Base-by-base conservation (phyloP, 2,329 filamentous ascomycete species). In the Pyrenophora graminea region DNA sequence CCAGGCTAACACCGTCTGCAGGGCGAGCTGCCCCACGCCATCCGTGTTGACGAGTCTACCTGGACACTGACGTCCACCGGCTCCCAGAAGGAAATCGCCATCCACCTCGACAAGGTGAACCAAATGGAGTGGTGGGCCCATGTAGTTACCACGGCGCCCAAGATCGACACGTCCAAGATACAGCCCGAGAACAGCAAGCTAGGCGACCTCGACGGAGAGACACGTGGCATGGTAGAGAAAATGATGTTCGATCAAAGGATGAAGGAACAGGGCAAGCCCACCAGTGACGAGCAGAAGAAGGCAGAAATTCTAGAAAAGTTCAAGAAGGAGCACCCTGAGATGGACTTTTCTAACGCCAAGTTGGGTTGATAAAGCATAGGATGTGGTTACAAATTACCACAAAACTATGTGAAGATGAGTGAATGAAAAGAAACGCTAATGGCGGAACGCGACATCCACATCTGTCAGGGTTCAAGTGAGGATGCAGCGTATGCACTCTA, bases 171-270 rank as follows among this genome's bases (percentile, higher is more conserved):
- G 31, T 87, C 87, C 66, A 97, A 96, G 80, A 97, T 99, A 76
- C 85, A 87, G 71, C 94, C 94, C 18, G 94, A 97, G 77, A 92
- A 88, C 72, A 92, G 88, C 71, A 96, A 91, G 74, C 81, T 99
- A 68, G 87, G 89, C 50, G 94, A 99, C 74, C 80, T 99, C 62
- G 93, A 97, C 70, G 94, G 94, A 55, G 89, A 96, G 81, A 99
- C 94, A 46, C 84, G 94, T 59, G 84, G 86, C 52, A 97, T 99
- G 93, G 94, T 99, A 38, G 94, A 99, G 85, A 99, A 99, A 85
- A 99, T 99, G 94, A 99, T 99, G 94, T 99, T 84, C 68, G 94
- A 99, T 79, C 94, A 99, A 81, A 82, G 89, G 62, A 92, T 97
- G 79, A 99, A 99, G 85, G 92, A 97, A 79, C 80, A 83, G 75